Percentiles rank a stretch among this genome's conserved stretches.
Evolutionary conservation across 805 yeast species (phyloP).

Genomic region (Spathaspora hagerdaliae): DNA sequence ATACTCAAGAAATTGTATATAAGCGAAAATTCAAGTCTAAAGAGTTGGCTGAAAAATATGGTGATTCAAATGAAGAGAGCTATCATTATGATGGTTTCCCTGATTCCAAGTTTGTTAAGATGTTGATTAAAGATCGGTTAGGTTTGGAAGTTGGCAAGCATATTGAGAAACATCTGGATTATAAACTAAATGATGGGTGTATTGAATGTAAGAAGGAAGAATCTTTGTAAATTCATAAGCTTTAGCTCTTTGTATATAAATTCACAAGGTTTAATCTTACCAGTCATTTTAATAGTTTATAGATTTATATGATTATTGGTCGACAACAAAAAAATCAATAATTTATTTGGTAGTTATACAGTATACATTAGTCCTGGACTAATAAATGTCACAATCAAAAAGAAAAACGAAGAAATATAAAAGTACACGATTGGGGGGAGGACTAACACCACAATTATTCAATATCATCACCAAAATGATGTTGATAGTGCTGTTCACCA

Average conservation of each 20-base stretch:
- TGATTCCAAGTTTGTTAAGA: slow-evolving; percentile 75
- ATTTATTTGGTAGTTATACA: no score
- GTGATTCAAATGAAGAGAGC: slow-evolving; percentile 18
- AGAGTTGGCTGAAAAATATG: slow-evolving; percentile 13
- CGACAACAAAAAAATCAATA: no score
- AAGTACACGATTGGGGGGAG: no score
- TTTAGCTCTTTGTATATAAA: no score
- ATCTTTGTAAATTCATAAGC: not conserved
- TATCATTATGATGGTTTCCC: slow-evolving; percentile 71
- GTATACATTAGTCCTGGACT: no score
- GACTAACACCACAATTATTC: slow-evolving; percentile 3
- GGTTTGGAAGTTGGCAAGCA: slow-evolving; percentile 22
- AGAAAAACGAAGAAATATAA: no score
- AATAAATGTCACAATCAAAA: no score
- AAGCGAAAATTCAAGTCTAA: slow-evolving; percentile 47
- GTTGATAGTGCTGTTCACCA: slow-evolving; percentile 14
- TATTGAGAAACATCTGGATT: not conserved
- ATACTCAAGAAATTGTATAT: slow-evolving; percentile 31
- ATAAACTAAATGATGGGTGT: slow-evolving; percentile 7
- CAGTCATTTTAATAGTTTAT: no score
- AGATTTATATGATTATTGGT: no score
- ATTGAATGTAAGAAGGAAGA: slow-evolving; percentile 12
- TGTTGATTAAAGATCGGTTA: slow-evolving; percentile 48
- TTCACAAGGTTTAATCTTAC: not conserved
- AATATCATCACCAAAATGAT: slow-evolving; percentile 10